Base-by-base conservation (phyloP, 345 rosid species). In the Camelina laxa region DNA sequence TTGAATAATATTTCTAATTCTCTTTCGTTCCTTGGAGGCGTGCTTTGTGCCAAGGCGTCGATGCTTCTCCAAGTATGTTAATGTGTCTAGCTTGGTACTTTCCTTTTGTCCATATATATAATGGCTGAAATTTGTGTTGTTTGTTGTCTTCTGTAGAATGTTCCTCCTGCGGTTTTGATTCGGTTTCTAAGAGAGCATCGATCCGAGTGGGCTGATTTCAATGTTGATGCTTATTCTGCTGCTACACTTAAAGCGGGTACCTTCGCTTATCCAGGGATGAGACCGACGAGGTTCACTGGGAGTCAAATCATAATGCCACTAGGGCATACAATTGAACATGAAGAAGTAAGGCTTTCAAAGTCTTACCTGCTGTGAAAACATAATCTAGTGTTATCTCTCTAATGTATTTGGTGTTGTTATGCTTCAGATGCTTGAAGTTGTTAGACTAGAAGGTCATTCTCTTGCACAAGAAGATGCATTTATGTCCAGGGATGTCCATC, bases 11-110 rank as follows among this genome's bases (percentile, higher is more conserved):
- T 81, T 38, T 82, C 87, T 69, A 83, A 80, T 78, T 79, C 98
- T 24, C 78, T 90, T 36, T 73, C 97, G 3, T 82, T 85, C 60
- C 79, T 96, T 41, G 99, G 99, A 64, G 99, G 99, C 3, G 86
- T 92, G 47, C 91, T 96, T 20, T 96, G 99, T 81, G 99, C 98
- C n/a, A 96, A 92, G 79, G 98, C 98, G 48, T 96, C 99, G n/a
- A 92, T 96, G 99, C 88, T 92, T 38, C 90, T 96, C 71, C 98
- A 89, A 84, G 99, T 92, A 79, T 84, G 78, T 66, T 59, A 27
- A 16, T 65, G 5, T 53, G 30, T 17, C 11, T 4, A 56, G 8
- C 17, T 5, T 75, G 39, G 7, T 70, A 36, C 11, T n/a, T 61
- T 16, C 2, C 6, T 41, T 60, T 55, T 27, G 17, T 35, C 4